Percentiles rank a stretch among this genome's conserved stretches.
Conservation (phyloP, 305 asterid genomes). For the Solanum hybrid region DNA sequence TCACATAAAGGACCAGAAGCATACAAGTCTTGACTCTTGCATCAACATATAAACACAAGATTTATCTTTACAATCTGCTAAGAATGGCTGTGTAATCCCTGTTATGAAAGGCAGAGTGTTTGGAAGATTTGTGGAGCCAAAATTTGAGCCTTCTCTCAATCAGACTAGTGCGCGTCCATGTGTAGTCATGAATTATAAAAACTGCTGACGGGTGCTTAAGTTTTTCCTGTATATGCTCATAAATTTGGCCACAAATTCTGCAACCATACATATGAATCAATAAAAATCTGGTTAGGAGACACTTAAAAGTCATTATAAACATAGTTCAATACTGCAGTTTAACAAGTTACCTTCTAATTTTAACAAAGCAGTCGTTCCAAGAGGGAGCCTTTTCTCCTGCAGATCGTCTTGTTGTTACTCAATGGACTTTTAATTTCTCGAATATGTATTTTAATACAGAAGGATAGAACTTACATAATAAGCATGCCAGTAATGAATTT, state of each 20-base stretch:
- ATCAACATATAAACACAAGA: neutral
- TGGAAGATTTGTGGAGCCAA: neutral
- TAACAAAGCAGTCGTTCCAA: slow-evolving; percentile 57
- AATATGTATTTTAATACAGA: neutral
- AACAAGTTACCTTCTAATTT: slow-evolving; percentile 62
- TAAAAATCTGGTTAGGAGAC: neutral
- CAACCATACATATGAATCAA: neutral
- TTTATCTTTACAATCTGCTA: neutral
- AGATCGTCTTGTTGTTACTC: slow-evolving; percentile 10
- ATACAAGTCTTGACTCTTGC: neutral
- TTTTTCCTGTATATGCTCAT: slow-evolving; percentile 73
- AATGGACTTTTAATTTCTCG: neutral
- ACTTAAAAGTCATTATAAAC: neutral
- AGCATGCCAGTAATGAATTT: slow-evolving; percentile 78
- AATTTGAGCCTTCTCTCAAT: neutral
- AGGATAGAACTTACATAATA: slow-evolving; percentile 61
- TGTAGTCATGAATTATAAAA: slow-evolving; percentile 2
- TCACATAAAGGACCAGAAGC: neutral
- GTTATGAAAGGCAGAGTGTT: neutral
- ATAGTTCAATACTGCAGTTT: neutral
- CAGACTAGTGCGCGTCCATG: neutral
- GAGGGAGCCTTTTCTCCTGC: slow-evolving; percentile 87
- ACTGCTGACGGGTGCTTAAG: slow-evolving; percentile 26
- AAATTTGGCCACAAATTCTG: slow-evolving; percentile 82
- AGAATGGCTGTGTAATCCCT: neutral